phyloP scores from a whole-genome alignment of 768 basidiomycete species.

The Suillus alpinus region DNA sequence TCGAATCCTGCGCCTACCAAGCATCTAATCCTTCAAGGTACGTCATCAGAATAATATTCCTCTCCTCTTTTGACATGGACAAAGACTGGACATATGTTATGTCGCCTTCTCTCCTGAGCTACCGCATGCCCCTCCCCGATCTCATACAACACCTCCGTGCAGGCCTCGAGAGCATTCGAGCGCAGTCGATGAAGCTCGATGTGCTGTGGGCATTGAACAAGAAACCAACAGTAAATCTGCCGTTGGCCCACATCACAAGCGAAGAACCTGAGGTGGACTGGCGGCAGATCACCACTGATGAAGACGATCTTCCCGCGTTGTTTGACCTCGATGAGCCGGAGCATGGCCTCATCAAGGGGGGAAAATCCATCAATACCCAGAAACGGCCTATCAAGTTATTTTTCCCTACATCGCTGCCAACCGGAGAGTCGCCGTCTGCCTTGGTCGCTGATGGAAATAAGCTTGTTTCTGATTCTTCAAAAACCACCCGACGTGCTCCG shows the following conservation, averaged over 20 bases:
- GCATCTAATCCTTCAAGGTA: constrained; percentile 20
- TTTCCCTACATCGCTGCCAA: not conserved
- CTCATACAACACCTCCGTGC: constrained; percentile 22
- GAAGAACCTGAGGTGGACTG: not conserved
- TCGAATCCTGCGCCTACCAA: not conserved
- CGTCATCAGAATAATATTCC: not conserved
- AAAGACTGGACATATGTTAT: constrained; percentile 30
- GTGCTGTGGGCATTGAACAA: not conserved
- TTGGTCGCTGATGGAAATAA: not conserved
- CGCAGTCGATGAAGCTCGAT: constrained; percentile 5
- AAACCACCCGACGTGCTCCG: not conserved
- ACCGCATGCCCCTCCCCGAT: constrained; percentile 21
- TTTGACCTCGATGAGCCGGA: not conserved
- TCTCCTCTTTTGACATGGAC: not conserved
- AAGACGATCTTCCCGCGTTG: not conserved
- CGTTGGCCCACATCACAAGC: not conserved
- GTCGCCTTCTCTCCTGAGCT: constrained; percentile 20
- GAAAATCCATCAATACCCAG: not conserved
- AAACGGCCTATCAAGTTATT: not conserved
- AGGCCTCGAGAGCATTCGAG: constrained; percentile 15
- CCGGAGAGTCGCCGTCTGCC: not conserved
- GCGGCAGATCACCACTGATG: not conserved
- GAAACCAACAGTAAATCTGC: not conserved
- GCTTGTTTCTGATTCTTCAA: not conserved
- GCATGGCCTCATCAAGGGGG: not conserved